Evolutionary conservation across 192 early-diverging fungal genomes (phyloP), one percentile per base, ranked within the genome.

Genomic region (Coemansia sp.): DNA sequence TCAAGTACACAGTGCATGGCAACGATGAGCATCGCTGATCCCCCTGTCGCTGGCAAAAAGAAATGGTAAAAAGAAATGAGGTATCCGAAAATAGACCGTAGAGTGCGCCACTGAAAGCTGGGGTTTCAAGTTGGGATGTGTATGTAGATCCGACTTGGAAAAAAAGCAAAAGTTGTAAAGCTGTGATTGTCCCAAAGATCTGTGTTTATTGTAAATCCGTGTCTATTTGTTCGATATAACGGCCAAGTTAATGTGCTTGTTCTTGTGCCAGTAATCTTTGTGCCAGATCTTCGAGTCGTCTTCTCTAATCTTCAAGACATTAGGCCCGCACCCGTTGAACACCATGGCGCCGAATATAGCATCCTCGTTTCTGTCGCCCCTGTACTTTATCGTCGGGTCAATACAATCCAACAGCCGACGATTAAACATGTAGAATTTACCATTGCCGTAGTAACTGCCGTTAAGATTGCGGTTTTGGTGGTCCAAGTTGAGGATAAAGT

Each of bases 371-470:
- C 68, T 57, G 19, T 68, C 37, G 4, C 60, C 68, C 0, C 19
- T 15, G 45, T 70, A 78, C 36, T 5, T 23, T 14, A 78, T 58
- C 6, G 67, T 36, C 2, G 67, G 58, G 19, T 73, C 67, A 0
- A 74, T 60, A 61, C 76, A 78, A 29, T 74, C 61, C 4, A 70
- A 17, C 42, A 78, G 65, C 37, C 29, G 59, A n/a, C 72, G 64
- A 46, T 78, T 78, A 44, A 78, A 74, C 72, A 78, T 74, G 68
- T 78, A 78, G 37, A 78, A 78, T 42, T 78, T 78, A 19, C 77
- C 77, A 31, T 78, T 78, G 23, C 72, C 77, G 29, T 74, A 73
- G 42, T 60, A 63, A 34, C 36, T 66, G 9, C 53, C 64, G 27
- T 70, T 66, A 10, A 78, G 38, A 21, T 4, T 29, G 14, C 45